Conservation (phyloP, 176 grass and related monocot species). For the Oryza australiensis region DNA sequence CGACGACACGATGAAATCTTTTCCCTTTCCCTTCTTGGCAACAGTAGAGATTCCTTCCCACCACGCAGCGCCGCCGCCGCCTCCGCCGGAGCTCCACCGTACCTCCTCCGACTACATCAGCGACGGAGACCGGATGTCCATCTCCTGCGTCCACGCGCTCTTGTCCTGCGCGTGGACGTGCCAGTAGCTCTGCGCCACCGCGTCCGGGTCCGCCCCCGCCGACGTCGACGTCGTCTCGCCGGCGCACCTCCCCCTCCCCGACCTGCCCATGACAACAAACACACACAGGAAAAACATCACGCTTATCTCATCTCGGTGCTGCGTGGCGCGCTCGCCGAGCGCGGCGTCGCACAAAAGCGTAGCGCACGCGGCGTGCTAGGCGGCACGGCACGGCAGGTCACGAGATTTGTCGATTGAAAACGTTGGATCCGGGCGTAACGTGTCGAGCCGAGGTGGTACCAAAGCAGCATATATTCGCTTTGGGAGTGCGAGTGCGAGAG, state of each 20-base stretch:
- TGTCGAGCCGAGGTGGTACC: neutral
- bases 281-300: neutral
- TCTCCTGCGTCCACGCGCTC: constrained; percentile 92
- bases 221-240: neutral
- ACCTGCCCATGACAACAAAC: constrained; percentile 35
- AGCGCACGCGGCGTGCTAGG: constrained; percentile 30
- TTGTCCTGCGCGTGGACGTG: constrained; percentile 77
- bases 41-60: neutral
- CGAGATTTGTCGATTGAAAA: neutral
- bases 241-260: constrained; percentile 31
- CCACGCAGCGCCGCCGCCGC: too few species aligned
- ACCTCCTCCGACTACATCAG: constrained; percentile 24
- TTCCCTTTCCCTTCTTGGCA: neutral
- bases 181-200: constrained; percentile 92
- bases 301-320: neutral
- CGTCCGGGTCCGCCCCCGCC: constrained; percentile 63
- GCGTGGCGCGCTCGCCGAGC: too few species aligned
- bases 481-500: too few species aligned
- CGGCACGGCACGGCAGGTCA: neutral
- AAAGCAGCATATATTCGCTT: too few species aligned
- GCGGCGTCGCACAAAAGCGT: neutral
- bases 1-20: constrained; percentile 11
- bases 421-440: neutral
- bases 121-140: constrained; percentile 67
- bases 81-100: neutral